Percentiles rank a stretch among this genome's conserved stretches.
Conservation (phyloP, 495 filamentous ascomycete genomes). For the Neurospora tetraspora region DNA sequence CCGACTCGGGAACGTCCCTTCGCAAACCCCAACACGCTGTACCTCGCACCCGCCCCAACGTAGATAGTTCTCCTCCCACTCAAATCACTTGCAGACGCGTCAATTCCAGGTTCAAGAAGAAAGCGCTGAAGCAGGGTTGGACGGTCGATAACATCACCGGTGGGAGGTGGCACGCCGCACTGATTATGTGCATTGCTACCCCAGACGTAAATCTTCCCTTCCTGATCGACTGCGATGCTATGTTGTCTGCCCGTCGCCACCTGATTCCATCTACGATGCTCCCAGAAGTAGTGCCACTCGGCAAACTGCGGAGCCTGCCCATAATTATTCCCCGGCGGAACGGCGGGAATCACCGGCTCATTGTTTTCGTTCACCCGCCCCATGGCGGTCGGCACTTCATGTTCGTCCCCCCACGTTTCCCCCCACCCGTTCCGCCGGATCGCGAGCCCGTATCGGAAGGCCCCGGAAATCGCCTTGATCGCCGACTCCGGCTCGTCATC, state of each 20-base stretch:
- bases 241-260: constrained; percentile 45
- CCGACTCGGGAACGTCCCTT: neutral
- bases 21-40: constrained; percentile 39
- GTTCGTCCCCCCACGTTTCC: neutral
- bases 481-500: constrained; percentile 39
- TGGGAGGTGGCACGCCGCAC: constrained; percentile 48
- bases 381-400: neutral
- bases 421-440: neutral
- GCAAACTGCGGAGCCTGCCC: neutral
- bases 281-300: neutral
- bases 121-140: constrained; percentile 45
- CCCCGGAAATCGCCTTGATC: constrained; percentile 11
- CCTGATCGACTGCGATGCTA: constrained; percentile 43
- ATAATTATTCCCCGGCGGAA: neutral
- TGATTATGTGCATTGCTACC: constrained; percentile 58
- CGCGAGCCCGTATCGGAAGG: neutral
- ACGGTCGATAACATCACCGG: constrained; percentile 48
- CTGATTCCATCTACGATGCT: constrained; percentile 13
- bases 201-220: constrained; percentile 54
- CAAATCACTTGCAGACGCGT: neutral
- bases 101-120: constrained; percentile 13
- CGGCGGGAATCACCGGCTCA: neutral
- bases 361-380: neutral
- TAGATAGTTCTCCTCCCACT: constrained; percentile 6
- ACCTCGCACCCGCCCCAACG: constrained; percentile 56